phyloP scores from a whole-genome alignment of 257 asterid genomes.

The Orobanche coerulescens region DNA sequence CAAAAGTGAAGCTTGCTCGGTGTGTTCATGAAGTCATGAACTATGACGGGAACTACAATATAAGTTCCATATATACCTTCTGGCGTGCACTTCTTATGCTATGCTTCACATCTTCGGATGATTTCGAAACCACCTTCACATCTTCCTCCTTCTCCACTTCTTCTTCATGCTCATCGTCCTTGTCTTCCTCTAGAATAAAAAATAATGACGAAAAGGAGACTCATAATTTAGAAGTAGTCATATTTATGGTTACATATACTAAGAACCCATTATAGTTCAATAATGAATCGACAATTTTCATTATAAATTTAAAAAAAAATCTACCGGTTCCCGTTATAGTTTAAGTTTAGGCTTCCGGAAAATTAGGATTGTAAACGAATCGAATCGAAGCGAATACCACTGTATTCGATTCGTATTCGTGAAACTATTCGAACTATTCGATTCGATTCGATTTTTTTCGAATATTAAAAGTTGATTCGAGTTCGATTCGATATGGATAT shows the following conservation, averaged over 20 bases:
- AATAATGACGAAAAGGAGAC: neutral
- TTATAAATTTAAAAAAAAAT: too few species aligned
- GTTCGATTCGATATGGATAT: too few species aligned
- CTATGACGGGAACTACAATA: neutral
- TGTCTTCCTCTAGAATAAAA: constrained; percentile 30
- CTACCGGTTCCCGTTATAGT: neutral
- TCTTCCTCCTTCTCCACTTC: constrained; percentile 41
- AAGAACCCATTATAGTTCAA: neutral
- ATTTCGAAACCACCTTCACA: constrained; percentile 83
- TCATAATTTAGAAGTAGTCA: neutral
- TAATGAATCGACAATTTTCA: neutral
- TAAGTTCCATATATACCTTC: constrained; percentile 76
- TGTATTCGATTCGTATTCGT: too few species aligned
- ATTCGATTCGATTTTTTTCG: too few species aligned
- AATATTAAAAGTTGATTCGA: too few species aligned
- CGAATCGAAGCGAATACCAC: too few species aligned
- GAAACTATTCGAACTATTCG: too few species aligned
- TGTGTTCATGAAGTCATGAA: neutral
- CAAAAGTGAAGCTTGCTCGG: neutral
- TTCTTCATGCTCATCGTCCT: constrained; percentile 30
- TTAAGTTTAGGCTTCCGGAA: neutral
- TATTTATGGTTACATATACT: neutral
- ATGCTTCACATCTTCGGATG: constrained; percentile 89
- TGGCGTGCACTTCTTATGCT: constrained; percentile 95
- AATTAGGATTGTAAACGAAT: too few species aligned